Percentiles rank a stretch among this genome's conserved stretches.
These are phyloP conservation scores for Pulveroboletus frians DNA, from an alignment of 768 basidiomycete species.

Conservation along the genomic window DNA sequence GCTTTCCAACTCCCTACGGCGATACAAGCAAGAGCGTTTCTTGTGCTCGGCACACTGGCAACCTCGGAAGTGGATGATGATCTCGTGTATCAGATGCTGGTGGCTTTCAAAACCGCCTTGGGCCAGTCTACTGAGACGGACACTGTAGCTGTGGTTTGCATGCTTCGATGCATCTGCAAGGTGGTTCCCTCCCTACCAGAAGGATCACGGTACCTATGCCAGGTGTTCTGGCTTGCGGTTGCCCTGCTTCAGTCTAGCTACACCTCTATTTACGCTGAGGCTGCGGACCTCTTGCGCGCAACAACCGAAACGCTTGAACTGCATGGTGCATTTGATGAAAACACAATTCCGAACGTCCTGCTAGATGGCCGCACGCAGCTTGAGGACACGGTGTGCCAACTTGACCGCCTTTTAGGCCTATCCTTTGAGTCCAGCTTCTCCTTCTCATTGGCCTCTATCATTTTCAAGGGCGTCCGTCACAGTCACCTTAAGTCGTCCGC, in stretches of 20 bases:
- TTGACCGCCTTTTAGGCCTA: conserved; percentile 68
- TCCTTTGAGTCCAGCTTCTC: conserved; percentile 78
- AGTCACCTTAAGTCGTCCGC: conserved; percentile 58
- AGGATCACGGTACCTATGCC: conserved; percentile 66
- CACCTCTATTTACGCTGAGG: conserved; percentile 63
- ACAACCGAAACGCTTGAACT: conserved; percentile 60
- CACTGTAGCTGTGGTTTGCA: conserved; percentile 71
- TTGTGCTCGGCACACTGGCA: conserved; percentile 77
- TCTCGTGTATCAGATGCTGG: conserved; percentile 87
- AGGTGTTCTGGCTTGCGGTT: conserved; percentile 85
- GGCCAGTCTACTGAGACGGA: conserved; percentile 63
- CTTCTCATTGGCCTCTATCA: conserved; percentile 73
- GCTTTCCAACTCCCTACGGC: conserved; percentile 88
- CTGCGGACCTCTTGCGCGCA: conserved; percentile 59
- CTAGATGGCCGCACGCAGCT: conserved; percentile 59
- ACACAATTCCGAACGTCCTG: conserved; percentile 50
- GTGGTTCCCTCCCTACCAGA: conserved; percentile 65
- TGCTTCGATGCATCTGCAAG: conserved; percentile 81
- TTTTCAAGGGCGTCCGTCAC: conserved; percentile 84
- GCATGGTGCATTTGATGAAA: conserved; percentile 52
- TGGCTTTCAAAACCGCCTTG: conserved; percentile 75
- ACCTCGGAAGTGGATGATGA: conserved; percentile 87
- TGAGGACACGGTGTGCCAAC: conserved; percentile 63
- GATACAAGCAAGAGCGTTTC: conserved; percentile 84
- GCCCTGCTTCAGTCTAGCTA: conserved; percentile 77